Evolutionary conservation across 768 basidiomycete genomes (phyloP), one percentile per base, ranked within the genome.

Genomic region (Cystobasidium onofrii): DNA sequence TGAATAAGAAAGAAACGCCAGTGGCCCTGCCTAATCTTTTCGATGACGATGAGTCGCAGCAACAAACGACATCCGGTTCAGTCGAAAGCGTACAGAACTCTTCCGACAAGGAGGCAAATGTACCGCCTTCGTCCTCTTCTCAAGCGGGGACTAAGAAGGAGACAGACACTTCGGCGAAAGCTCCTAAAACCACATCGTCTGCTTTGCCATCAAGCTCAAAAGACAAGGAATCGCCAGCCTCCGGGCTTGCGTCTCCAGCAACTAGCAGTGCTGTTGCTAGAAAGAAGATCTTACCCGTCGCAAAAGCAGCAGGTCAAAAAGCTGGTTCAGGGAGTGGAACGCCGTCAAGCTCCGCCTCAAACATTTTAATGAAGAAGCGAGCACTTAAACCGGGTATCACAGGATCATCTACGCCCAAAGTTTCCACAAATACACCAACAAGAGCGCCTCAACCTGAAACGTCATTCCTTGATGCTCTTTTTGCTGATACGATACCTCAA

Each of bases 401-500:
- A 33, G 57, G 57, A 31, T 27, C 63, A 20, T 64, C 63, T 43
- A 64, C 63, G 34, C 63, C 63, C 1, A 44, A 41, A 15, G 29
- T 31, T 13, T 10, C 65, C 1, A 44, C 65, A 15, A 34, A 15
- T 43, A 29, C 33, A 36, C 33, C 33, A 9, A 6, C 64, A 6
- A 34, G 17, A 44, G 64, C 41, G 3, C 13, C 33, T 12, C 39
- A 41, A 3, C 39, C 54, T 31, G 69, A 60, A 36, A 33, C 69
- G 17, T 71, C 69, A 12, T 60, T 71, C 39, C 39, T 71, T 10
- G 69, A 71, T 55, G 50, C 69, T 27, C 25, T 71, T 4, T 71
- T 71, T 31, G 33, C 69, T 1, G 69, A 44, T 36, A 71, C 44
- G 20, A 46, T 71, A 29, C 54, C 69, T 34, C 69, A 71, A 36